These are phyloP conservation scores for Marasmius tenuissimus DNA, from an alignment of 1,284 basidiomycete genomes.

Conservation along the genomic window DNA sequence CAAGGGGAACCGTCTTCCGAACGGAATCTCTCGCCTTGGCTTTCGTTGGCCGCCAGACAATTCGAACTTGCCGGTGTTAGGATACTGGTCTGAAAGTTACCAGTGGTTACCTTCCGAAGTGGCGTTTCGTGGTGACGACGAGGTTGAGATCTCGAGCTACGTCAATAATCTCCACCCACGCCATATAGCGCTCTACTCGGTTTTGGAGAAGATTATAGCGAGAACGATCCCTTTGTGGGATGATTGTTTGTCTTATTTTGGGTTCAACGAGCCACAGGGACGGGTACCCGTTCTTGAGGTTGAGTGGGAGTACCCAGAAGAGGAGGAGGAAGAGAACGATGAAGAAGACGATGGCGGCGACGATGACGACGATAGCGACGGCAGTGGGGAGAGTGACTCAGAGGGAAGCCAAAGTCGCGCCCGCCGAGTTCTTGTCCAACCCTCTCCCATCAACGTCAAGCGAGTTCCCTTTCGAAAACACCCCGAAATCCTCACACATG, in stretches of 20 bases:
- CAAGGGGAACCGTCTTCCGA: not conserved
- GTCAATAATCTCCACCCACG: not conserved
- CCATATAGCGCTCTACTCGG: not conserved
- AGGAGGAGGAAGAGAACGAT: too few species aligned
- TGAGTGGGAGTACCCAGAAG: too few species aligned
- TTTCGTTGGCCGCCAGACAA: not conserved
- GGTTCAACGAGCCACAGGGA: not conserved
- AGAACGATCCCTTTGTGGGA: not conserved
- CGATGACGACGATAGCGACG: too few species aligned
- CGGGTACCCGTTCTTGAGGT: too few species aligned
- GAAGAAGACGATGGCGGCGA: too few species aligned
- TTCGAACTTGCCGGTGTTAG: not conserved
- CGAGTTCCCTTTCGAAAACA: too few species aligned
- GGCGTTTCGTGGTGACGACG: slow-evolving; percentile 19
- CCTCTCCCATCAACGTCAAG: too few species aligned
- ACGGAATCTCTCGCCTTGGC: not conserved
- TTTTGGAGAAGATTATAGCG: not conserved
- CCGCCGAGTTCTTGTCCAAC: too few species aligned
- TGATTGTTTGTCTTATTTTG: not conserved
- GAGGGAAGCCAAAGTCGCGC: too few species aligned
- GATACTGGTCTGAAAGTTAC: not conserved
- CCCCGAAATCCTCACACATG: too few species aligned
- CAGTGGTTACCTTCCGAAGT: not conserved
- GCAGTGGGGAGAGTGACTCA: too few species aligned
- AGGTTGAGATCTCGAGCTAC: slow-evolving; percentile 11